A percentile compares a stretch with the other conserved stretches of the same genome.
phyloP scores from a whole-genome alignment of 1,139 yeast genomes.

The Suhomyces kunorum region DNA sequence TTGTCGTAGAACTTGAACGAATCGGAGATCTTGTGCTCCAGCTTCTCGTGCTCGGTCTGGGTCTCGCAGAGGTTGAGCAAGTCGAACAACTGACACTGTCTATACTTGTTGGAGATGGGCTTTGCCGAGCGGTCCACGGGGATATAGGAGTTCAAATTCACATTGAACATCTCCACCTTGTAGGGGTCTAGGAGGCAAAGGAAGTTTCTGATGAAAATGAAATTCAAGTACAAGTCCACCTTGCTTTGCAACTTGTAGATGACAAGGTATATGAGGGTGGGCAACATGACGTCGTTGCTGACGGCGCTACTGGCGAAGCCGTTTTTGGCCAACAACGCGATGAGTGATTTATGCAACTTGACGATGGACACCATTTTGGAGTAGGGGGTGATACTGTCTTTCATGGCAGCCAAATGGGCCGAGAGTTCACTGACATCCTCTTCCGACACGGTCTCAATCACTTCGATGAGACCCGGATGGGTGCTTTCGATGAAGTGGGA shows the following conservation, averaged over 20 bases:
- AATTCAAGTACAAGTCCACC: conserved; percentile 38
- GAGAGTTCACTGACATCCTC: conserved; percentile 14
- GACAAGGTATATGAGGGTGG: conserved; percentile 40
- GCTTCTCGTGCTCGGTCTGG: conserved; percentile 4
- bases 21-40: conserved; percentile 12
- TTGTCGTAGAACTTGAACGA: conserved; percentile 28
- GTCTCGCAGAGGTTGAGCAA: conserved; percentile 33
- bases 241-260: conserved; percentile 26
- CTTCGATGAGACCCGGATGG: conserved; percentile 19
- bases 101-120: conserved; percentile 17
- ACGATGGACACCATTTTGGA: conserved; percentile 35
- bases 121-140: conserved; percentile 23
- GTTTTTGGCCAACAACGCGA: conserved; percentile 22
- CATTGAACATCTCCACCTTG: conserved; percentile 23
- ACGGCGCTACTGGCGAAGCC: conserved; percentile 25
- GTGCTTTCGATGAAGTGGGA: conserved; percentile 31
- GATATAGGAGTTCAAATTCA: conserved; percentile 21
- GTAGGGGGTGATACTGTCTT: conserved; percentile 33
- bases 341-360: conserved; percentile 35
- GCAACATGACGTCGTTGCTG: conserved; percentile 44
- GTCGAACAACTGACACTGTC: conserved; percentile 28
- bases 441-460: conserved; percentile 21
- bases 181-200: conserved; percentile 38
- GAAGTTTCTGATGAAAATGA: conserved; percentile 41
- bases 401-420: conserved; percentile 19